Evolutionary conservation across 139 green algal genomes (phyloP), one percentile per base, ranked within the genome.

Genomic region (Tetraselmis chui): DNA sequence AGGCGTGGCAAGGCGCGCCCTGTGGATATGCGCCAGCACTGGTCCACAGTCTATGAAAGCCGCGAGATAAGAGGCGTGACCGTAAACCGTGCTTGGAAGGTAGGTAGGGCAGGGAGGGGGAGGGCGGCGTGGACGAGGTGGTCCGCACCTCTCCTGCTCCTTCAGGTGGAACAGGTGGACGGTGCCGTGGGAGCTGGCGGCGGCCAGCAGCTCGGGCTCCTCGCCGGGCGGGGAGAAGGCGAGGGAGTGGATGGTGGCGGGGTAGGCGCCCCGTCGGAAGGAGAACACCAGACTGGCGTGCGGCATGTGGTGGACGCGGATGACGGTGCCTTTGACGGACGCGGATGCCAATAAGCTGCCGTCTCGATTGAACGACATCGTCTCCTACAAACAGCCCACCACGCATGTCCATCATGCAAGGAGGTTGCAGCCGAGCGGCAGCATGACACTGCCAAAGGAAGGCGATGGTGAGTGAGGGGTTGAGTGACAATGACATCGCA

Each of bases 241-340:
- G 2, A 97, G 83, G 32, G 86, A 90, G 59, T 90, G 86, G 32
- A 97, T 89, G 31, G 80, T 30, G n/a, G 93, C 90, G 23, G 88
- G 86, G 26, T 77, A 84, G 18, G 88, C 84, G 23, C 93, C 93
- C 23, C 92, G 76, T 28, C 91, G 79, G 74, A 95, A 91, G 23
- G 81, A 89, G 76, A 86, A 89, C 27, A 81, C 84, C 77, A 89
- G 84, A 28, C 31, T 84, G 29, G 76, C 79, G 74, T 89, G 18
- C 2, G 90, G 89, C 81, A 93, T 75, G 79, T 81, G 75, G 82
- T 94, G 89, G 25, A 96, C 90, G 0, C 93, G 86, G n/a, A 97
- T 86, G 26, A 97, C 89, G 0, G 93, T 97, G 28, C 93, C 93
- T 77, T 93, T 95, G 28, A 79, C 81, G 2, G 89, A 94, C 2